Evolutionary conservation across 805 yeast genomes (phyloP).

Genomic region (Starmerella cellae): DNA sequence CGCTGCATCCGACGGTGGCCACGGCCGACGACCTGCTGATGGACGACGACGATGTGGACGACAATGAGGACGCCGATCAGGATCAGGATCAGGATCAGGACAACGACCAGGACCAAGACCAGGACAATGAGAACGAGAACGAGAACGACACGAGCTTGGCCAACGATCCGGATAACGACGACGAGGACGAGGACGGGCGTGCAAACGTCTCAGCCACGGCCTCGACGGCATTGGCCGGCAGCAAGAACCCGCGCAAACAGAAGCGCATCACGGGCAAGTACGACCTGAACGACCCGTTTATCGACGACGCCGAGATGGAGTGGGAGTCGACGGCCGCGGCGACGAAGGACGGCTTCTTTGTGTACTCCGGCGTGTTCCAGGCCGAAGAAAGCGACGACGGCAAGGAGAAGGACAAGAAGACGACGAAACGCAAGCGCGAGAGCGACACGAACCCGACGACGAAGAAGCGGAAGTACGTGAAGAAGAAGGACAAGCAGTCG

Average conservation of each 20-base stretch:
- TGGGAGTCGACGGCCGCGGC: constrained; percentile 91
- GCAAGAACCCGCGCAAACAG: constrained; percentile 11
- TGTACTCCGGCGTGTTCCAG: constrained; percentile 77
- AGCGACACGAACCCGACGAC: neutral
- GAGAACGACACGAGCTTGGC: constrained; percentile 1
- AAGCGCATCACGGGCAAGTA: constrained; percentile 37
- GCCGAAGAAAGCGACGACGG: constrained; percentile 7
- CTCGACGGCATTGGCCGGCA: neutral
- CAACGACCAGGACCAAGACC: constrained; percentile 19
- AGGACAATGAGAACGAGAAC: neutral
- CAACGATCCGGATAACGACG: neutral
- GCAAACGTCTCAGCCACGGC: neutral
- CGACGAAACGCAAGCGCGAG: constrained; percentile 14
- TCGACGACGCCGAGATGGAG: constrained; percentile 81
- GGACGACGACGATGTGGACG: constrained; percentile 41
- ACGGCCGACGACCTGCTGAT: constrained; percentile 40
- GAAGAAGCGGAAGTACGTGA: constrained; percentile 5
- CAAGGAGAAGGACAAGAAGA: constrained; percentile 17
- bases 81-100: constrained; percentile 17
- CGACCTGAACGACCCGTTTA: constrained; percentile 87
- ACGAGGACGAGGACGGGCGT: neutral
- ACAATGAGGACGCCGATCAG: constrained; percentile 36
- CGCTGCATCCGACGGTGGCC: constrained; percentile 52
- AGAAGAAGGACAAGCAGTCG: neutral
- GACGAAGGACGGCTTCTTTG: constrained; percentile 90